These are phyloP conservation scores for Boeremia lycopersici DNA, from an alignment of 2,329 filamentous ascomycete species.

Conservation along the genomic window DNA sequence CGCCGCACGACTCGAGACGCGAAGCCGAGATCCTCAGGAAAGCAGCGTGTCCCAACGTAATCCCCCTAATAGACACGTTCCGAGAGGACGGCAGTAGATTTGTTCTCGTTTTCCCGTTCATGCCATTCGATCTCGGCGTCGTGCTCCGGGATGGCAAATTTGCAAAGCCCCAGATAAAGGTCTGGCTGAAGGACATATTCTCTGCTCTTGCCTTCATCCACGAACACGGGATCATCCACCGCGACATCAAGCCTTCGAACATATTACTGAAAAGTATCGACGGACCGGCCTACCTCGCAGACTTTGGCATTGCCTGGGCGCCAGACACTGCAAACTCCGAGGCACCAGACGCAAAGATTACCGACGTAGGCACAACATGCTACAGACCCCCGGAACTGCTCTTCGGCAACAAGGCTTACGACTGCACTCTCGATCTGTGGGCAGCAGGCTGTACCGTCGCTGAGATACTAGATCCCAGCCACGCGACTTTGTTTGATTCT, in stretches of 20 bases:
- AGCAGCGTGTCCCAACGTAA: constrained; percentile 63
- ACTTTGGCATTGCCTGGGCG: constrained; percentile 93
- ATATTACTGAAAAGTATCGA: constrained; percentile 71
- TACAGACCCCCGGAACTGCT: constrained; percentile 91
- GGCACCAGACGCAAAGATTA: constrained; percentile 71
- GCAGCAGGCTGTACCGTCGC: constrained; percentile 82
- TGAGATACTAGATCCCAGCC: constrained; percentile 66
- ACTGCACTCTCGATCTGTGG: constrained; percentile 82
- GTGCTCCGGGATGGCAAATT: constrained; percentile 62
- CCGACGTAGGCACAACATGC: constrained; percentile 90
- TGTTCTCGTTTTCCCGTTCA: constrained; percentile 84
- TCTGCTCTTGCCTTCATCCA: constrained; percentile 75
- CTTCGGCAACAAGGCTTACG: constrained; percentile 81
- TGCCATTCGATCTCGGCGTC: constrained; percentile 73
- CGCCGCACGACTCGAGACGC: constrained; percentile 81
- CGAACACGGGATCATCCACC: constrained; percentile 77
- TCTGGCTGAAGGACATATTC: constrained; percentile 71
- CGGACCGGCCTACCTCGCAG: constrained; percentile 79
- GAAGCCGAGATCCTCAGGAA: constrained; percentile 76
- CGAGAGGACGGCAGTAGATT: constrained; percentile 71
- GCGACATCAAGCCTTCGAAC: constrained; percentile 93
- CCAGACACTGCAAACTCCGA: constrained; percentile 66
- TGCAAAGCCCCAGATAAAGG: constrained; percentile 47
- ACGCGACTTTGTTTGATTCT: constrained; percentile 77
- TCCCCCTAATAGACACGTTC: constrained; percentile 76